Percentiles rank a stretch among this genome's conserved stretches.
Evolutionary conservation across 2,329 filamentous ascomycete species (phyloP).

Genomic region (Cladophialophora chaetospira): DNA sequence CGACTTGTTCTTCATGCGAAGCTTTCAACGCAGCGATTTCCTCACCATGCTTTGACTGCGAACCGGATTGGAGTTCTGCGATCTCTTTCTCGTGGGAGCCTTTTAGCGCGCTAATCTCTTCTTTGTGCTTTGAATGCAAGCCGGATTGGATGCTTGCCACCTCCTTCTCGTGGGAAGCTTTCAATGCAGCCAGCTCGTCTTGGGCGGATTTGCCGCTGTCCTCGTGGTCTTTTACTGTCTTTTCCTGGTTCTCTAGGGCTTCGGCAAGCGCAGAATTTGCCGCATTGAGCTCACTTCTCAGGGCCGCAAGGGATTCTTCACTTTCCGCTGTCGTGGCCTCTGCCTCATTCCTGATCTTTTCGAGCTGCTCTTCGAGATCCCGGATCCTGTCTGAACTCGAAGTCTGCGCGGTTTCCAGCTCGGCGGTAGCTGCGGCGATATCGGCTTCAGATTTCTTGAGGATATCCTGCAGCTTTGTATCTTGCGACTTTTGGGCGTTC

Average conservation of each 20-base stretch:
- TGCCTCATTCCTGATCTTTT: slow-evolving; percentile 11
- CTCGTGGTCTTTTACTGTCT: slow-evolving; percentile 11
- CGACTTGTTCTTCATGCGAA: slow-evolving; percentile 39
- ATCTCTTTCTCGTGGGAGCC: slow-evolving; percentile 38
- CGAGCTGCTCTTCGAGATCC: slow-evolving; percentile 20
- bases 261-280: slow-evolving; percentile 16
- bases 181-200: slow-evolving; percentile 20
- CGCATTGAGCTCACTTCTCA: slow-evolving; percentile 17
- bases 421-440: slow-evolving; percentile 37
- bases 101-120: slow-evolving; percentile 24
- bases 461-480: slow-evolving; percentile 38
- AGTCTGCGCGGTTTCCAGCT: slow-evolving; percentile 30
- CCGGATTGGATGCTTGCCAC: slow-evolving; percentile 10
- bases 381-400: slow-evolving; percentile 18
- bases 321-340: slow-evolving; percentile 4
- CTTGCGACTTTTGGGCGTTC: slow-evolving; percentile 35
- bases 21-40: slow-evolving; percentile 9
- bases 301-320: slow-evolving; percentile 5
- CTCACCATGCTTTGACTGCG: slow-evolving; percentile 13
- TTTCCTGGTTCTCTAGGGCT: slow-evolving; percentile 8
- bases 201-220: slow-evolving; percentile 6
- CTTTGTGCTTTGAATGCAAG: slow-evolving; percentile 12
- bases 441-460: slow-evolving; percentile 37
- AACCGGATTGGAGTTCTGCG: slow-evolving; percentile 35
- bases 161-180: slow-evolving; percentile 19